Percentiles rank a stretch among this genome's conserved stretches.
Evolutionary conservation across 148 eudicot species (phyloP).

Genomic region (Beta vulgaris): DNA sequence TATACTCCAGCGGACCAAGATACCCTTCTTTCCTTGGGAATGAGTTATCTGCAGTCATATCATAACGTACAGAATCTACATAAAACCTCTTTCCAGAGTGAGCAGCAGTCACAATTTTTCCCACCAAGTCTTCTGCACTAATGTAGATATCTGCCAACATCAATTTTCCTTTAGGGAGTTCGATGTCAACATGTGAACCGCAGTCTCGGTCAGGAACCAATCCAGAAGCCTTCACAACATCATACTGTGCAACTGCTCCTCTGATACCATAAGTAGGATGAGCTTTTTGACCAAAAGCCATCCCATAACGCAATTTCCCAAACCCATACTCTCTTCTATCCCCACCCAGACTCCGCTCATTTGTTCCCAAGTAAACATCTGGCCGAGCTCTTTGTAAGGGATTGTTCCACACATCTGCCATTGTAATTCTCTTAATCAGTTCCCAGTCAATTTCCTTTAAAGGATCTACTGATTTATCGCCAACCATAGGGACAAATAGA

Average conservation of each 20-base stretch:
- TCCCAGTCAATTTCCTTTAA: slow-evolving; percentile 75
- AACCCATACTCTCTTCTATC: slow-evolving; percentile 96
- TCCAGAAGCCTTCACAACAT: slow-evolving; percentile 90
- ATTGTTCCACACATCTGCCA: slow-evolving; percentile 77
- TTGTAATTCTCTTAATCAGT: slow-evolving; percentile 52
- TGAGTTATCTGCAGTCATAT: slow-evolving; percentile 94
- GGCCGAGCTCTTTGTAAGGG: slow-evolving; percentile 98
- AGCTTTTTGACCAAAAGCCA: slow-evolving; percentile 83
- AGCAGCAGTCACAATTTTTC: slow-evolving; percentile 94
- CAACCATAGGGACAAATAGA: slow-evolving; percentile 73
- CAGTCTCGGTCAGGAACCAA: slow-evolving; percentile 61
- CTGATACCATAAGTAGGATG: slow-evolving; percentile 98
- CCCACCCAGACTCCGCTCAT: slow-evolving; percentile 92
- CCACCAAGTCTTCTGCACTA: slow-evolving; percentile 65
- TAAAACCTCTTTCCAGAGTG: slow-evolving; percentile 98
- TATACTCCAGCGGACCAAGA: slow-evolving; percentile 96
- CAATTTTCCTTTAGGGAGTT: slow-evolving; percentile 48
- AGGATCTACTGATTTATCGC: slow-evolving; percentile 52
- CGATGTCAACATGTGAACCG: slow-evolving; percentile 24
- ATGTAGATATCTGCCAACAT: slow-evolving; percentile 78
- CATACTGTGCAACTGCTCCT: slow-evolving; percentile 96
- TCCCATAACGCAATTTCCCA: slow-evolving; percentile 85
- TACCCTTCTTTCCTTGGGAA: slow-evolving; percentile 99
- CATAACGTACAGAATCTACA: slow-evolving; percentile 83
- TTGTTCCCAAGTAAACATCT: slow-evolving; percentile 96